Percentiles rank a stretch among this genome's conserved stretches.
Evolutionary conservation across 768 basidiomycete species (phyloP).

Genomic region (Lyophyllum semitale): DNA sequence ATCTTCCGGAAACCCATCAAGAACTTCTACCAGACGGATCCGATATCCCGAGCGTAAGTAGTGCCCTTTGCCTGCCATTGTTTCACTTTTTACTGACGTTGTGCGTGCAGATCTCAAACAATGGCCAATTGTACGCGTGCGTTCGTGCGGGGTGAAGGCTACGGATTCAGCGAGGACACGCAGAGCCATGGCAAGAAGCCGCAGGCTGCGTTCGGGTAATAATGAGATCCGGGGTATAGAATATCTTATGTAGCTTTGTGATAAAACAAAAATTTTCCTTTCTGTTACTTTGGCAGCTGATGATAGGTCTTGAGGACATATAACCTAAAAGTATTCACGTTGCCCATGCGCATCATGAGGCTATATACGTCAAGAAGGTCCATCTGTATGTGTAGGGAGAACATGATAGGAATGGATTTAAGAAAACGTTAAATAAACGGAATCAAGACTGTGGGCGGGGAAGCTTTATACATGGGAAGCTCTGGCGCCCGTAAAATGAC

Average conservation of each 20-base stretch:
- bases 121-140: slow-evolving; percentile 94
- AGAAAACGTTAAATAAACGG: neutral
- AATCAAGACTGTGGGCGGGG: neutral
- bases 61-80: too few species aligned
- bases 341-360: too few species aligned
- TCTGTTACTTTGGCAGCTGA: neutral
- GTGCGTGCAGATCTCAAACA: slow-evolving; percentile 73
- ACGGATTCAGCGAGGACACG: slow-evolving; percentile 48
- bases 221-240: neutral
- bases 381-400: neutral
- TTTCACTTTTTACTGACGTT: too few species aligned
- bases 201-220: slow-evolving; percentile 42
- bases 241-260: neutral
- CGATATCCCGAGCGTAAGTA: slow-evolving; percentile 89
- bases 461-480: neutral
- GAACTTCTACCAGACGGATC: slow-evolving; percentile 97
- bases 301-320: too few species aligned
- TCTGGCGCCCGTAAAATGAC: neutral
- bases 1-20: slow-evolving; percentile 78
- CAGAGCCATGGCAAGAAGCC: slow-evolving; percentile 40
- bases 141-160: slow-evolving; percentile 76
- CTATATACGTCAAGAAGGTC: neutral
- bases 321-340: too few species aligned
- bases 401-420: neutral
- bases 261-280: neutral